Percentiles rank a stretch among this genome's conserved stretches.
phyloP scores from a whole-genome alignment of 2,329 filamentous ascomycete genomes.

The Fusarium bactridioides region DNA sequence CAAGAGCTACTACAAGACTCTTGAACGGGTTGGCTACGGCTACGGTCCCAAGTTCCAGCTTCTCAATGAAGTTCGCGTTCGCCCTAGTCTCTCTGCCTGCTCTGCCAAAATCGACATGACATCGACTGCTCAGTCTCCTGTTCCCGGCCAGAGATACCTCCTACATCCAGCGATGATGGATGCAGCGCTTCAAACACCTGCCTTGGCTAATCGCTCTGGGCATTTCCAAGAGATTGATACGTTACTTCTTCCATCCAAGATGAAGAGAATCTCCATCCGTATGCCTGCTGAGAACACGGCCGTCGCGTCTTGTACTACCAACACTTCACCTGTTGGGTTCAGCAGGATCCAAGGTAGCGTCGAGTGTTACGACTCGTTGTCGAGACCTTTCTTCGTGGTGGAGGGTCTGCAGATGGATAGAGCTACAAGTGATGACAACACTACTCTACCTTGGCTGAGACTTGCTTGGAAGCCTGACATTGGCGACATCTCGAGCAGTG shows the following conservation, averaged over 20 bases:
- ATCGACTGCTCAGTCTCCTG: slow-evolving; percentile 19
- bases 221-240: slow-evolving; percentile 38
- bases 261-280: slow-evolving; percentile 37
- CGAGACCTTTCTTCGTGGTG: slow-evolving; percentile 32
- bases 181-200: slow-evolving; percentile 35
- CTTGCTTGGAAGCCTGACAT: slow-evolving; percentile 36
- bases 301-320: slow-evolving; percentile 26
- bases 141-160: slow-evolving; percentile 34
- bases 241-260: slow-evolving; percentile 26
- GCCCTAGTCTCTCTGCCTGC: slow-evolving; percentile 31
- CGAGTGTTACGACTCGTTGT: slow-evolving; percentile 27
- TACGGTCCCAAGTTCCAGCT: slow-evolving; percentile 38
- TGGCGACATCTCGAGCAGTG: slow-evolving; percentile 33
- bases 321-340: slow-evolving; percentile 32
- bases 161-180: slow-evolving; percentile 39
- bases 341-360: slow-evolving; percentile 30
- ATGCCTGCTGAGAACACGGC: slow-evolving; percentile 32
- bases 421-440: slow-evolving; percentile 27
- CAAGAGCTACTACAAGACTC: slow-evolving; percentile 37
- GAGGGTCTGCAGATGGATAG: slow-evolving; percentile 37
- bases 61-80: slow-evolving; percentile 33
- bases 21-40: slow-evolving; percentile 35
- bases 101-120: slow-evolving; percentile 35
- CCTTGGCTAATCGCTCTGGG: slow-evolving; percentile 32
- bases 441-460: slow-evolving; percentile 34